Conservation (phyloP, 2,329 filamentous ascomycete genomes). For the Pseudogymnoascus sp. region DNA sequence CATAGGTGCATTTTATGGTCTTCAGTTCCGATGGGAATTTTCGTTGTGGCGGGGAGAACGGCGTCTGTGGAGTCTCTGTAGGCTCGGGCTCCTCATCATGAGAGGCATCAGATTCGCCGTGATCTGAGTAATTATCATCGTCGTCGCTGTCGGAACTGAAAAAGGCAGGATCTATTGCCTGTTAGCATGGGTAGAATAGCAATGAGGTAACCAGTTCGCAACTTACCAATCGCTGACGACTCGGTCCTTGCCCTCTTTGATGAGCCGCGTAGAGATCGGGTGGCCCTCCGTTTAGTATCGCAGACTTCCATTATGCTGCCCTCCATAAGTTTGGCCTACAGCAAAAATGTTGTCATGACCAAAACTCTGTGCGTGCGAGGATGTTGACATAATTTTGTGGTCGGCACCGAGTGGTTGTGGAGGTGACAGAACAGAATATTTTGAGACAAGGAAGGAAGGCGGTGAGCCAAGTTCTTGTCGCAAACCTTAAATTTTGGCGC, state of each 20-base stretch:
- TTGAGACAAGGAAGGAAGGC: neutral
- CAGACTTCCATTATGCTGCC: constrained; percentile 18
- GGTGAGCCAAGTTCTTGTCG: constrained; percentile 15
- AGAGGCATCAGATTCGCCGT: constrained; percentile 25
- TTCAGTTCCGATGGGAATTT: constrained; percentile 65
- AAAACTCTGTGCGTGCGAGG: neutral
- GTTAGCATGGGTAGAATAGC: neutral
- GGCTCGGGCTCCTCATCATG: constrained; percentile 27
- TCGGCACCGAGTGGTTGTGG: constrained; percentile 7
- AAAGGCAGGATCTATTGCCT: neutral
- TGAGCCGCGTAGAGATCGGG: constrained; percentile 12
- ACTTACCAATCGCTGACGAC: constrained; percentile 8
- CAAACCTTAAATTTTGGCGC: constrained; percentile 22
- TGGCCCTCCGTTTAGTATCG: constrained; percentile 19
- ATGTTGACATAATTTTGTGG: constrained; percentile 8
- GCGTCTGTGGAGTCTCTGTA: constrained; percentile 39
- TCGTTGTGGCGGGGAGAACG: constrained; percentile 36
- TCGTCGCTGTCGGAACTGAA: constrained; percentile 32
- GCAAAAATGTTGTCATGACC: neutral
- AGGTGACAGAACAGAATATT: constrained; percentile 9
- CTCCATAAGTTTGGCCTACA: neutral
- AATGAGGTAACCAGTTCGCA: neutral
- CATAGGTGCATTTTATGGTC: constrained; percentile 65
- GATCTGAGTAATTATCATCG: constrained; percentile 32
- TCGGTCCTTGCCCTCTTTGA: constrained; percentile 19